Evolutionary conservation across 1,284 basidiomycete genomes (phyloP).

Genomic region (Heterobasidion occidentale): DNA sequence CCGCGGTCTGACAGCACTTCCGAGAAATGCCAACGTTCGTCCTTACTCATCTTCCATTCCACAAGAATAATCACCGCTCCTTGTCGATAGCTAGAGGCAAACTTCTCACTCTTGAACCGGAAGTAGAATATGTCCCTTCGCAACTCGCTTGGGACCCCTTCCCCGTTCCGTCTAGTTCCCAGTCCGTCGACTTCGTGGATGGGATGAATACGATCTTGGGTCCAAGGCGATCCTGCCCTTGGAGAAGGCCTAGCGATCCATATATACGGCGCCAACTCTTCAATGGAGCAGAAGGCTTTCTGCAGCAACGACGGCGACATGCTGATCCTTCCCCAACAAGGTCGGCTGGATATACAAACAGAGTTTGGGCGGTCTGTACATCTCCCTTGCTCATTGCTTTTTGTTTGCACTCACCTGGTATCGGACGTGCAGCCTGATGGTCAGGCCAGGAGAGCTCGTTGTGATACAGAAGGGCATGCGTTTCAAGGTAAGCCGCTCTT

Average conservation of each 20-base stretch:
- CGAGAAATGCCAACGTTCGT: background rate
- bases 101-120: background rate
- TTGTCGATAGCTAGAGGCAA: background rate
- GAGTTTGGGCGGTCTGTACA: conserved; percentile 50
- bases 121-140: background rate
- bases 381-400: background rate
- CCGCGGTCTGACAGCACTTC: background rate
- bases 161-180: background rate
- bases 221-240: background rate
- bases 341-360: conserved; percentile 60
- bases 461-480: conserved; percentile 62
- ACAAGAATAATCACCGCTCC: no score
- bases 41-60: background rate
- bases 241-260: conserved; percentile 54
- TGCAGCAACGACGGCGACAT: conserved; percentile 66
- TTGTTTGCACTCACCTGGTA: background rate
- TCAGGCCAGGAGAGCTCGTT: conserved; percentile 54
- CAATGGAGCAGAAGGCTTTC: conserved; percentile 60
- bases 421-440: conserved; percentile 34
- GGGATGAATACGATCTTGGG: background rate
- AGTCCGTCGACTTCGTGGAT: background rate
- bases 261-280: conserved; percentile 51
- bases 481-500: conserved; percentile 38
- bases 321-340: conserved; percentile 59
- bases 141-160: background rate